Evolutionary conservation across 2,329 filamentous ascomycete genomes (phyloP).

Genomic region (Ophiognomonia clavigignenti-juglandacearum): DNA sequence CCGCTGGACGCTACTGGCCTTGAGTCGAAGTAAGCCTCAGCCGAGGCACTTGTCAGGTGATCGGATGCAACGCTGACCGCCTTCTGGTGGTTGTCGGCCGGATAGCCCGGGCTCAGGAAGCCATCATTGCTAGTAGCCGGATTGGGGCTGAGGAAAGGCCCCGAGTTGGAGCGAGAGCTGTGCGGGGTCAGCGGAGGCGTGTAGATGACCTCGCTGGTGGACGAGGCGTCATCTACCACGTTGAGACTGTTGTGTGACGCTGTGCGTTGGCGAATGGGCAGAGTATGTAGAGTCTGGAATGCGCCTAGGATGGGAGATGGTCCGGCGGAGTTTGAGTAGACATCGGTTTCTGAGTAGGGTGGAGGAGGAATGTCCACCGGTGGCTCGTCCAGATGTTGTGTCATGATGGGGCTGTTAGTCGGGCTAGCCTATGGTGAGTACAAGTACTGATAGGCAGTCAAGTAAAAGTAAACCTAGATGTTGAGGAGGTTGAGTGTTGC

Average conservation of each 20-base stretch:
- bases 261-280: conserved; percentile 23
- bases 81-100: conserved; percentile 16
- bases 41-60: conserved; percentile 26
- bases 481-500: too few relatives aligned
- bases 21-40: conserved; percentile 42
- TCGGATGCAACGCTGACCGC: conserved; percentile 22
- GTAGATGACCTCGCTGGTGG: conserved; percentile 42
- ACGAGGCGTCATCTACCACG: conserved; percentile 28
- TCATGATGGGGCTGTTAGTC: conserved; percentile 18
- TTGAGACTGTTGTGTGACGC: conserved; percentile 25
- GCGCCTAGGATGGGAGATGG: conserved; percentile 16
- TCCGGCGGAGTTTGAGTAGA: conserved; percentile 40
- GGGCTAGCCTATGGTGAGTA: background rate
- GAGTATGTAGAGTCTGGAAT: conserved; percentile 17
- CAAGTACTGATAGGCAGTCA: too few relatives aligned
- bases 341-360: conserved; percentile 54
- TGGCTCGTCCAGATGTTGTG: conserved; percentile 25
- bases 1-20: conserved; percentile 26
- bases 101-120: conserved; percentile 4
- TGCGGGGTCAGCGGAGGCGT: conserved; percentile 47
- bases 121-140: conserved; percentile 6
- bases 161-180: conserved; percentile 21
- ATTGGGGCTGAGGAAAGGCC: background rate
- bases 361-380: conserved; percentile 41
- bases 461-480: too few relatives aligned